Percentiles rank a stretch among this genome's conserved stretches.
Evolutionary conservation across 2,329 filamentous ascomycete genomes (phyloP).

Genomic region (Alternaria ethzedia): DNA sequence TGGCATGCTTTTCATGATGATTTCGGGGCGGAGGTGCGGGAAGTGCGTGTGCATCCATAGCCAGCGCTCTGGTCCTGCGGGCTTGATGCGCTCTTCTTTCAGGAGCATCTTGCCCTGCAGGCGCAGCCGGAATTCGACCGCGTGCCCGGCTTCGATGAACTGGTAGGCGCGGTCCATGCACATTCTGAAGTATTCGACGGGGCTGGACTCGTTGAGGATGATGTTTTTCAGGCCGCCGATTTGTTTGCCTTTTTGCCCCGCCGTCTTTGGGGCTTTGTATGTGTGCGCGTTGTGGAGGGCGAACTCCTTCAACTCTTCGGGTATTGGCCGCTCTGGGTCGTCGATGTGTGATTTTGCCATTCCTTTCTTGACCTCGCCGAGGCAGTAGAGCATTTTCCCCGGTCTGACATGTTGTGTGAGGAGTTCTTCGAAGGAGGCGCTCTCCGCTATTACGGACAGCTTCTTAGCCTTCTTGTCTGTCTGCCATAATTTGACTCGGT

Average conservation of each 20-base stretch:
- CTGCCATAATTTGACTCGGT: conserved; percentile 28
- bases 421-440: conserved; percentile 26
- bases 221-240: conserved; percentile 25
- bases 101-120: neutral
- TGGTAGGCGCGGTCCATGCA: conserved; percentile 33
- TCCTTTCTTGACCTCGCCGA: conserved; percentile 1
- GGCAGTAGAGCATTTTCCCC: conserved; percentile 28
- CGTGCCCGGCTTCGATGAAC: conserved; percentile 24
- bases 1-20: conserved; percentile 41
- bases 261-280: neutral
- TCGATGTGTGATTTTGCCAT: neutral
- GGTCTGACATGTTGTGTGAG: conserved; percentile 26
- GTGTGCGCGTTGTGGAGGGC: conserved; percentile 13
- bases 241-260: conserved; percentile 4
- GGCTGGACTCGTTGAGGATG: conserved; percentile 21
- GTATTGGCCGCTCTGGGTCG: conserved; percentile 2
- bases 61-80: conserved; percentile 8
- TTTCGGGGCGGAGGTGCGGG: conserved; percentile 40
- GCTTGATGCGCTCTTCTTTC: conserved; percentile 10
- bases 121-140: conserved; percentile 32
- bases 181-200: conserved; percentile 7
- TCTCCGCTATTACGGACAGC: conserved; percentile 9
- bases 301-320: conserved; percentile 10
- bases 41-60: conserved; percentile 34
- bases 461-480: neutral